Percentiles rank a stretch among this genome's conserved stretches.
Conservation (phyloP, 1,284 basidiomycete species). For the Tausonia pullulans region DNA sequence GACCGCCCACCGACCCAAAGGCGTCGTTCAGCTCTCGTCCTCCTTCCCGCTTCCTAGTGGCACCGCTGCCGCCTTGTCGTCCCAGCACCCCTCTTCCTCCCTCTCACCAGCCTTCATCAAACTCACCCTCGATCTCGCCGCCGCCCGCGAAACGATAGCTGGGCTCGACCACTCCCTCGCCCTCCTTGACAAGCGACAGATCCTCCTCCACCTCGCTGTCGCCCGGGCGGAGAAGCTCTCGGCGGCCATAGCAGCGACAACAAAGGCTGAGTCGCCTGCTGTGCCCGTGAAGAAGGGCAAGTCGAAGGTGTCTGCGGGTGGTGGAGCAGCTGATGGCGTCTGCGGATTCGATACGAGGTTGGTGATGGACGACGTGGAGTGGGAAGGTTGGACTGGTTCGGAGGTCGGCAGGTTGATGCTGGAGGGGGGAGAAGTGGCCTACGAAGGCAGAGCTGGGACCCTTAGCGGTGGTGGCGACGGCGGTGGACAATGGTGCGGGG, state of each 20-base stretch:
- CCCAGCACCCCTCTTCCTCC: not conserved
- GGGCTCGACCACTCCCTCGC: not conserved
- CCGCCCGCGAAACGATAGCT: not conserved
- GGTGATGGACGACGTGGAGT: conserved; percentile 65
- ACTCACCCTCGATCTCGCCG: not conserved
- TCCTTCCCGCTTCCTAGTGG: not conserved
- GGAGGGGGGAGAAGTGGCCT: not conserved
- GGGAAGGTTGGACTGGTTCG: conserved; percentile 40
- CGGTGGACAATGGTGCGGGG: conserved; percentile 56
- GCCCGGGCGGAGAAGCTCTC: not conserved
- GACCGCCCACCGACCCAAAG: conserved; percentile 6
- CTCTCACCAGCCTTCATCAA: not conserved
- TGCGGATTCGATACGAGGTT: conserved; percentile 77
- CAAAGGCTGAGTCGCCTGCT: not conserved
- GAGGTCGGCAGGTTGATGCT: conserved; percentile 46
- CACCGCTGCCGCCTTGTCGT: not conserved
- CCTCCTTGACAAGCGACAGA: not conserved
- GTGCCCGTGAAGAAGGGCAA: not conserved
- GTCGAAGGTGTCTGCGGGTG: conserved; percentile 1
- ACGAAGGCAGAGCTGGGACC: conserved; percentile 38
- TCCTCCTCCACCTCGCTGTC: not conserved
- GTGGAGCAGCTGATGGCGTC: conserved; percentile 39
- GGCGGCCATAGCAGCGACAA: not conserved
- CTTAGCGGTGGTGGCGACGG: conserved; percentile 19
- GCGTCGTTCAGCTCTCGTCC: not conserved